Conservation (phyloP, 2,329 filamentous ascomycete species). For the Calycina marina region DNA sequence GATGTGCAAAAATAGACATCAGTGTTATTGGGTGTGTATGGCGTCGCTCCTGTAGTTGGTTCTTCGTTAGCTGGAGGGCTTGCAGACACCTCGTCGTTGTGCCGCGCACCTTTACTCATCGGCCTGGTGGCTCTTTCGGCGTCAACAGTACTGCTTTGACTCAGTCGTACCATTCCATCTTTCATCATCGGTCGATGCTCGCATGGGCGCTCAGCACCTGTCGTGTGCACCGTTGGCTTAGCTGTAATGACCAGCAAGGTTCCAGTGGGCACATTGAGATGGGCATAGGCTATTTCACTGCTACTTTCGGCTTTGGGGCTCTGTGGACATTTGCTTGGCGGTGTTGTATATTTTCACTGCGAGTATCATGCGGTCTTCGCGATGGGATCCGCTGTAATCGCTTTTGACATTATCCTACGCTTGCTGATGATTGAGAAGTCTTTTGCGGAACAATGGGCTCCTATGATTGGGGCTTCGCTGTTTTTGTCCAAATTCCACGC, state of each 20-base stretch:
- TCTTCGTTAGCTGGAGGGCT: conserved; percentile 34
- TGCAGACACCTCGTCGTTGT: conserved; percentile 46
- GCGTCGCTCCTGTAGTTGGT: conserved; percentile 46
- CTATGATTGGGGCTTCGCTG: not conserved
- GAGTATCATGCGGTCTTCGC: conserved; percentile 48
- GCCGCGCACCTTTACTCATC: conserved; percentile 45
- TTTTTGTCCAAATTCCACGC: too few relatives aligned
- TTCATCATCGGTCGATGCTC: conserved; percentile 48
- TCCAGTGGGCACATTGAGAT: conserved; percentile 20
- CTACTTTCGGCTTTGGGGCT: conserved; percentile 46
- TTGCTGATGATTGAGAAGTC: conserved; percentile 41
- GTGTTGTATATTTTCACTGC: conserved; percentile 45
- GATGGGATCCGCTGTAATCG: conserved; percentile 40
- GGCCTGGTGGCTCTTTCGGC: conserved; percentile 34
- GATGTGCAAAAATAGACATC: conserved; percentile 55
- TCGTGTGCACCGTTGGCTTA: conserved; percentile 62
- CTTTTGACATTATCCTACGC: conserved; percentile 37
- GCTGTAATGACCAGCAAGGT: conserved; percentile 59
- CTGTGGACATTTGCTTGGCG: conserved; percentile 51
- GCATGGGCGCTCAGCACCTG: conserved; percentile 53
- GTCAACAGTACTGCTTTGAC: conserved; percentile 50
- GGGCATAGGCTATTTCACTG: conserved; percentile 16
- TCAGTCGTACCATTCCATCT: conserved; percentile 45
- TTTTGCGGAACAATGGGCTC: conserved; percentile 32
- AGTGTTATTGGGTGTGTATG: conserved; percentile 58